A percentile compares a stretch with the other conserved stretches of the same genome.
These are phyloP conservation scores for Glaciozyma antarctica DNA, from an alignment of 768 basidiomycete species.

Conservation along the genomic window DNA sequence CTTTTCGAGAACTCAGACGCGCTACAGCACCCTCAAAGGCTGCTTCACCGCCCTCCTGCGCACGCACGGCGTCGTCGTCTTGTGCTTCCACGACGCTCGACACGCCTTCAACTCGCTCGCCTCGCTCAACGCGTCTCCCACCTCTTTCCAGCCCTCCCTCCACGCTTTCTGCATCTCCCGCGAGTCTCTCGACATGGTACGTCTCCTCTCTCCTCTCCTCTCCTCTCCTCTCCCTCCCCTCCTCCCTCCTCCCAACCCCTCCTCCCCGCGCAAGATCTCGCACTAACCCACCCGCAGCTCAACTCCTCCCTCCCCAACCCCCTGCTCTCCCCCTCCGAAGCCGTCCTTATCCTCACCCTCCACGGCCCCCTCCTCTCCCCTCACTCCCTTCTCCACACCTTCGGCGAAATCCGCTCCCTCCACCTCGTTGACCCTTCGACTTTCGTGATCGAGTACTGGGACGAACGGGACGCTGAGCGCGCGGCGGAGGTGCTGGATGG, in stretches of 20 bases:
- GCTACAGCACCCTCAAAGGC: conserved; percentile 5
- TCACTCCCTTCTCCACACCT: conserved; percentile 32
- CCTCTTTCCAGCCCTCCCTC: background rate
- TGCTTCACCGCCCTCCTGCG: conserved; percentile 5
- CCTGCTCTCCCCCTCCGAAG: conserved; percentile 23
- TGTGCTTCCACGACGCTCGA: conserved; percentile 26
- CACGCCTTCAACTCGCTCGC: background rate
- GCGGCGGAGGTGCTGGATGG: conserved; percentile 51
- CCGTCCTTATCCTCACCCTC: conserved; percentile 15
- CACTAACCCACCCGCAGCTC: conserved; percentile 6
- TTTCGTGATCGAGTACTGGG: conserved; percentile 60
- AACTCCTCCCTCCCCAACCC: background rate
- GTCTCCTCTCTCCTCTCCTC: background rate
- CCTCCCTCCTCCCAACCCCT: conserved; percentile 19
- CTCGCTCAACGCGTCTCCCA: background rate
- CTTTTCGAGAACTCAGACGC: background rate
- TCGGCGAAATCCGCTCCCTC: conserved; percentile 39
- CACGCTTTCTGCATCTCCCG: conserved; percentile 13
- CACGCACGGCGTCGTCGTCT: conserved; percentile 13
- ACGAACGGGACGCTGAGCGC: conserved; percentile 50
- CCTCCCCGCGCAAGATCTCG: conserved; percentile 13
- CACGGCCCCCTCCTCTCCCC: background rate
- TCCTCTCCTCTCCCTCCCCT: conserved; percentile 1
- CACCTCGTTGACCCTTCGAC: conserved; percentile 36
- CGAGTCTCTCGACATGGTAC: conserved; percentile 6